These are phyloP conservation scores for Capsicum rhomboideum DNA, from an alignment of 257 asterid species.

Conservation along the genomic window DNA sequence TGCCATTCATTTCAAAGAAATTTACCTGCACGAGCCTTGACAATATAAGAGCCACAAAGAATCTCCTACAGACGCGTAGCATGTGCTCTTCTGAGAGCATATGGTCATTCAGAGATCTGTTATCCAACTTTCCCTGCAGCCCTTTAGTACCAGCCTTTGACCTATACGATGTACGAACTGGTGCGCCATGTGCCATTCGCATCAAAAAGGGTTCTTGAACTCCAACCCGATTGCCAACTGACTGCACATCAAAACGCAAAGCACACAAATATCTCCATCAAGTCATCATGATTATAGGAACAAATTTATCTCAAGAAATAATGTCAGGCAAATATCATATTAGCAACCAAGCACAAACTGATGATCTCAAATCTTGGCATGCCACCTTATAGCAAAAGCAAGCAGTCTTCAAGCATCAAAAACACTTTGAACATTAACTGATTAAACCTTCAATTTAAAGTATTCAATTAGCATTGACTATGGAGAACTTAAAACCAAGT, in stretches of 20 bases:
- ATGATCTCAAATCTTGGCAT: background rate
- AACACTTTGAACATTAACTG: background rate
- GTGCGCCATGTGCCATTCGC: slow-evolving; percentile 99
- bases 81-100: slow-evolving; percentile 66
- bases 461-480: background rate
- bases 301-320: background rate
- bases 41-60: slow-evolving; percentile 87
- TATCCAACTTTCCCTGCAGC: slow-evolving; percentile 38
- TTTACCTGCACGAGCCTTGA: slow-evolving; percentile 92
- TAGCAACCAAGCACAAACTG: background rate
- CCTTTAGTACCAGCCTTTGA: slow-evolving; percentile 43
- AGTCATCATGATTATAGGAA: background rate
- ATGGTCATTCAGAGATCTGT: slow-evolving; percentile 32
- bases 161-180: slow-evolving; percentile 42
- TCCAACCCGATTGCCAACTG: slow-evolving; percentile 94
- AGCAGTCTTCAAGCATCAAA: background rate
- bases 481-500: background rate
- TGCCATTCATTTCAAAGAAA: background rate
- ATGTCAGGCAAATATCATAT: background rate
- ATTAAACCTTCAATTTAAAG: background rate
- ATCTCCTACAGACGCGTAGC: slow-evolving; percentile 84
- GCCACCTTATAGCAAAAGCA: background rate
- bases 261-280: background rate
- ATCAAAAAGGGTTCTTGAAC: slow-evolving; percentile 90
- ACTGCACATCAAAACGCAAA: slow-evolving; percentile 45